Conservation (phyloP, 2,329 filamentous ascomycete species). For the Hymenoscyphus scutula region DNA sequence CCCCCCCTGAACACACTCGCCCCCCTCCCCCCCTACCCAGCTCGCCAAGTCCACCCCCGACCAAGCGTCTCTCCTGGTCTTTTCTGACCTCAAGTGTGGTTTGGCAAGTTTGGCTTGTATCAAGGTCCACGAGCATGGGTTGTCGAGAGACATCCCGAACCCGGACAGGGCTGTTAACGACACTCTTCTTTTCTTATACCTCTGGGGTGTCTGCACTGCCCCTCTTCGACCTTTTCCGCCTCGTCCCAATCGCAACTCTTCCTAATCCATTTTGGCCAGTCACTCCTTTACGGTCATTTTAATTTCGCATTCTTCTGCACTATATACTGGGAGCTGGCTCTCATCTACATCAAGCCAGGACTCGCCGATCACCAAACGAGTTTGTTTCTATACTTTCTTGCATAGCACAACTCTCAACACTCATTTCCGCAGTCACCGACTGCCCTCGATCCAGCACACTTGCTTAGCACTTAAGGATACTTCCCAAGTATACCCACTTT, state of each 20-base stretch:
- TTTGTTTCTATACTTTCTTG: constrained; percentile 41
- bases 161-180: constrained; percentile 34
- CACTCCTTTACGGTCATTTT: constrained; percentile 48
- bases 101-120: constrained; percentile 35
- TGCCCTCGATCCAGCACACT: constrained; percentile 18
- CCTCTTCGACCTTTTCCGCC: constrained; percentile 44
- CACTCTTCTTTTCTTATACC: constrained; percentile 50
- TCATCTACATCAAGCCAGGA: constrained; percentile 46
- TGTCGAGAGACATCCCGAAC: constrained; percentile 31
- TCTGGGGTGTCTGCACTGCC: constrained; percentile 49
- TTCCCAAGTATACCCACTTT: constrained; percentile 38
- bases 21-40: neutral
- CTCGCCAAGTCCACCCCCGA: constrained; percentile 25
- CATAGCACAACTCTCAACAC: constrained; percentile 44
- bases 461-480: constrained; percentile 23
- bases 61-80: constrained; percentile 31
- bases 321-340: constrained; percentile 57
- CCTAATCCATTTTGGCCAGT: constrained; percentile 44
- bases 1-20: neutral
- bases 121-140: constrained; percentile 31
- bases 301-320: constrained; percentile 45
- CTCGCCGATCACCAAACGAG: constrained; percentile 42
- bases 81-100: constrained; percentile 22
- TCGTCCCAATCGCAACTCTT: constrained; percentile 45
- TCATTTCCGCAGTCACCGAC: constrained; percentile 37